Conservation (phyloP, 345 rosid genomes). For the Pugionium dolabratum region DNA sequence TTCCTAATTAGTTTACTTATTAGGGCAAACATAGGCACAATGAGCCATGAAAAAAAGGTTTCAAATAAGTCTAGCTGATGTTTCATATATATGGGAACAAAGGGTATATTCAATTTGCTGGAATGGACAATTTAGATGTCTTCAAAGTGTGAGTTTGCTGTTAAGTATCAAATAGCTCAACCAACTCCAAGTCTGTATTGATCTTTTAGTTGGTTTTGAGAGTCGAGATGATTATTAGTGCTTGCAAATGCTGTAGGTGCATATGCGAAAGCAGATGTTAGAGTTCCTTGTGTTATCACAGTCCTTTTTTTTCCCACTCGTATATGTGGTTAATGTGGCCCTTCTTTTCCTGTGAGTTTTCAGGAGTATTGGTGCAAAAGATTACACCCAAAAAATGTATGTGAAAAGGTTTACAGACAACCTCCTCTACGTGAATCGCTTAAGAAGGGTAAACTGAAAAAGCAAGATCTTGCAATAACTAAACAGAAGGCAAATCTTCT, state of each 20-base stretch:
- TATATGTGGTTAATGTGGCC: conserved; percentile 12
- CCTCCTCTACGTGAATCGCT: conserved; percentile 84
- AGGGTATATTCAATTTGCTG: neutral
- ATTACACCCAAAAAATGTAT: conserved; percentile 88
- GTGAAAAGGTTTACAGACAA: conserved; percentile 95
- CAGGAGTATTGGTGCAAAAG: conserved; percentile 99
- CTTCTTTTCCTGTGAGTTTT: conserved; percentile 36
- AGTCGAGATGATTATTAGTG: neutral
- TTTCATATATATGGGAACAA: too few species aligned
- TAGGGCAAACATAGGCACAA: conserved; percentile 7
- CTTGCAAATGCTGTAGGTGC: conserved; percentile 2
- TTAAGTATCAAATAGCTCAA: neutral
- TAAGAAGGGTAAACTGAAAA: conserved; percentile 81
- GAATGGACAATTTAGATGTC: neutral
- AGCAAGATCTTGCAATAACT: conserved; percentile 78
- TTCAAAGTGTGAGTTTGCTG: neutral
- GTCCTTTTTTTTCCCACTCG: neutral
- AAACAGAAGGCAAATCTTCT: conserved; percentile 78
- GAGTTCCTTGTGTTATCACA: neutral
- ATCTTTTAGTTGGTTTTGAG: neutral
- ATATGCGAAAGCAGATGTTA: neutral
- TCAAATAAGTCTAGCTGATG: conserved; percentile 2
- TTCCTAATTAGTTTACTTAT: conserved; percentile 7
- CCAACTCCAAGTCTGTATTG: neutral
- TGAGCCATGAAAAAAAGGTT: conserved; percentile 2